A percentile compares a stretch with the other conserved stretches of the same genome.
phyloP scores from a whole-genome alignment of 345 rosid genomes.

The Conringia planisiliqua region DNA sequence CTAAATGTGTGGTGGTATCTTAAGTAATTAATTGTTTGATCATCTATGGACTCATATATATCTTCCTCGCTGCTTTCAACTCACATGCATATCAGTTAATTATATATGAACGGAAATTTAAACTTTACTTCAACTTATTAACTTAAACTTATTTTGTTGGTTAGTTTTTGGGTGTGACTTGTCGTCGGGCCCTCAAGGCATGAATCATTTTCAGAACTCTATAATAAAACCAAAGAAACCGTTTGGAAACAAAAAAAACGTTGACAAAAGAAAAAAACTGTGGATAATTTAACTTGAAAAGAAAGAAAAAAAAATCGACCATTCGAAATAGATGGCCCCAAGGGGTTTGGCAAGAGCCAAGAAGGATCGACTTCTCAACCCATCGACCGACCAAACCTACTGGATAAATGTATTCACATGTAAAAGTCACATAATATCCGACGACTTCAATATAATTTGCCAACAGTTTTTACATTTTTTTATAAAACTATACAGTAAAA shows the following conservation, averaged over 20 bases:
- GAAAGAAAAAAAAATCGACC: too few relatives aligned
- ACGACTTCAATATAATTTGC: neutral
- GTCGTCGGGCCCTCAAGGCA: neutral
- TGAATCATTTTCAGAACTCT: neutral
- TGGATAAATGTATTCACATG: slow-evolving; percentile 2
- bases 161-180: neutral
- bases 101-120: neutral
- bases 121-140: neutral
- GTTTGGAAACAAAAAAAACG: neutral
- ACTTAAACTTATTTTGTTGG: neutral
- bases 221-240: neutral
- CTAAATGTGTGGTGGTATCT: neutral
- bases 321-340: neutral
- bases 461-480: neutral
- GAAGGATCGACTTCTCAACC: neutral
- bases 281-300: too few relatives aligned
- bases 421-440: neutral
- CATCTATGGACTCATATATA: neutral
- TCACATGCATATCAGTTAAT: neutral
- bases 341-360: slow-evolving; percentile 8
- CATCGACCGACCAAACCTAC: slow-evolving; percentile 7
- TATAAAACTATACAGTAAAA: neutral
- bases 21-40: neutral
- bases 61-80: neutral
- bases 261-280: neutral